phyloP scores from a whole-genome alignment of 1,139 yeast species.

The Insectozyma bohioensis region DNA sequence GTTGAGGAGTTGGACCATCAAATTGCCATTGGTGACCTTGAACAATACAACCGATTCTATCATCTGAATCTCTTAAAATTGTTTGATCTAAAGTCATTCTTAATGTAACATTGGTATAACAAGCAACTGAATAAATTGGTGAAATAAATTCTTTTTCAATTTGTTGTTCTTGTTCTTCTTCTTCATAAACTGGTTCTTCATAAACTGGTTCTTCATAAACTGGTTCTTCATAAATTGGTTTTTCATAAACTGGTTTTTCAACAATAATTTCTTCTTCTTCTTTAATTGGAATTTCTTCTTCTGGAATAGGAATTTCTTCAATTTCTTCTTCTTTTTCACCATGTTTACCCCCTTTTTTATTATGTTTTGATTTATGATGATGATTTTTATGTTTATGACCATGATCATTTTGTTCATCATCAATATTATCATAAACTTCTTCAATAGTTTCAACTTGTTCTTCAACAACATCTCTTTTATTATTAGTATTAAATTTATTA shows the following conservation, averaged over 20 bases:
- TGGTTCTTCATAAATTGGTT: slow-evolving; percentile 5
- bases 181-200: slow-evolving; percentile 4
- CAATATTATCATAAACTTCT: slow-evolving; percentile 14
- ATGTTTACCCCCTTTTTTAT: slow-evolving; percentile 1
- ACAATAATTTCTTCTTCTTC: no score
- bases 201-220: slow-evolving; percentile 4
- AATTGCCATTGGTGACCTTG: slow-evolving; percentile 45
- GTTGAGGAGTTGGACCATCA: slow-evolving; percentile 47
- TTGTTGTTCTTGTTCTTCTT: background rate
- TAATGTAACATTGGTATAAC: slow-evolving; percentile 31
- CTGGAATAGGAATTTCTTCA: slow-evolving; percentile 1
- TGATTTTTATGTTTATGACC: slow-evolving; percentile 6
- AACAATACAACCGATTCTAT: slow-evolving; percentile 44
- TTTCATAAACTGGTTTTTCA: no score
- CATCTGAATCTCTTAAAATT: slow-evolving; percentile 33
- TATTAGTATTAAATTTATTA: no score
- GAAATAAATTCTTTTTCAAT: slow-evolving; percentile 16
- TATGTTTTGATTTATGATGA: background rate
- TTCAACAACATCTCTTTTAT: background rate
- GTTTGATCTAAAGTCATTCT: slow-evolving; percentile 33
- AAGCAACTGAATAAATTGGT: slow-evolving; percentile 35
- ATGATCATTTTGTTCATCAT: slow-evolving; percentile 10
- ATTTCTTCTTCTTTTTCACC: slow-evolving; percentile 3
- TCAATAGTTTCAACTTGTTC: slow-evolving; percentile 10
- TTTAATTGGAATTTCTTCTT: no score